Percentiles rank a stretch among this genome's conserved stretches.
These are phyloP conservation scores for Kockovaella imperatae DNA, from an alignment of 768 basidiomycete genomes.

Conservation along the genomic window DNA sequence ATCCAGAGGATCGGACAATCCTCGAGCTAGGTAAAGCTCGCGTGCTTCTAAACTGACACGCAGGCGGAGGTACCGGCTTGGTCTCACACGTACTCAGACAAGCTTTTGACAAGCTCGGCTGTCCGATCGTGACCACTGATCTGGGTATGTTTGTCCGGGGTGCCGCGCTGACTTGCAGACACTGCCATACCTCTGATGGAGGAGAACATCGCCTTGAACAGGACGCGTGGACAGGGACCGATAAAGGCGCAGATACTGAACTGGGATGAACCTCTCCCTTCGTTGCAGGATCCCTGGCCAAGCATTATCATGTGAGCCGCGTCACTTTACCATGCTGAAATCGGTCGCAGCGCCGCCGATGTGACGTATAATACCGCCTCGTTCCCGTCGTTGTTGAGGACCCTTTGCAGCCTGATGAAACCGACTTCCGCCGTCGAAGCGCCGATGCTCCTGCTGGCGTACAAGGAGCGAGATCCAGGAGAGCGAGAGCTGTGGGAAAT, in stretches of 20 bases:
- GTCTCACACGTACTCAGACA: conserved; percentile 62
- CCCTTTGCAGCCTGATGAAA: conserved; percentile 53
- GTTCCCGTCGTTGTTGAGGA: conserved; percentile 68
- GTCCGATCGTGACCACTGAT: conserved; percentile 59
- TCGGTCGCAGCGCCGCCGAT: conserved; percentile 69
- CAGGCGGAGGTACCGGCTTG: conserved; percentile 79
- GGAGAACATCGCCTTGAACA: conserved; percentile 54
- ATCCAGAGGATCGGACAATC: no score
- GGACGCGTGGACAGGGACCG: conserved; percentile 38
- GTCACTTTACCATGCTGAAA: conserved; percentile 1
- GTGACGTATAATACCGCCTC: conserved; percentile 84
- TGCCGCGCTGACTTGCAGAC: conserved; percentile 47
- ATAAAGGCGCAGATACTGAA: conserved; percentile 52
- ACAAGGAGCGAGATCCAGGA: conserved; percentile 72
- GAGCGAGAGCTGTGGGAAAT: conserved; percentile 71
- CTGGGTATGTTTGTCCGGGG: conserved; percentile 51
- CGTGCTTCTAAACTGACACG: conserved; percentile 16
- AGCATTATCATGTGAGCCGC: conserved; percentile 63
- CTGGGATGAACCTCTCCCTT: conserved; percentile 64
- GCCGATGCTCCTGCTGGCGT: conserved; percentile 58
- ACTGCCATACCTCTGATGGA: conserved; percentile 73
- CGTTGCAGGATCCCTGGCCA: conserved; percentile 37
- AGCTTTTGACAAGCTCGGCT: conserved; percentile 20
- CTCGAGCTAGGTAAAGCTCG: conserved; percentile 76
- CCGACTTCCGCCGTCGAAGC: conserved; percentile 18